Conservation (phyloP, 345 rosid genomes). For the Lepidium didymum region DNA sequence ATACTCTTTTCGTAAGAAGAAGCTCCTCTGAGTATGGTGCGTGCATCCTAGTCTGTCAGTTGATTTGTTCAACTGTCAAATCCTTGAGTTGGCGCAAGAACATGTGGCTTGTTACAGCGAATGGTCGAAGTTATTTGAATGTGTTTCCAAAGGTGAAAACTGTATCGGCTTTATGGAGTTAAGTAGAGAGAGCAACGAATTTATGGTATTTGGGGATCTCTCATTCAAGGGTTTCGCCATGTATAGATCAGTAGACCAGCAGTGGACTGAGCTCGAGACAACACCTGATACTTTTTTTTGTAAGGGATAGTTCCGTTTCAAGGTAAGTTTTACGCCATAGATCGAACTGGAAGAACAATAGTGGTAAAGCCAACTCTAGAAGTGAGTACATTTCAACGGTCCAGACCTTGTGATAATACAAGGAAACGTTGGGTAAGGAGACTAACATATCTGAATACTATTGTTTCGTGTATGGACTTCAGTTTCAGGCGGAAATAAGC, state of each 20-base stretch:
- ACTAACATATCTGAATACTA: neutral
- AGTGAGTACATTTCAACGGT: conserved; percentile 1
- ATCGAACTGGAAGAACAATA: neutral
- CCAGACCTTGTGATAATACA: conserved; percentile 1
- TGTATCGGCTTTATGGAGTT: neutral
- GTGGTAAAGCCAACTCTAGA: conserved; percentile 4
- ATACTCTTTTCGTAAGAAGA: neutral
- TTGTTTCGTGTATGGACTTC: neutral
- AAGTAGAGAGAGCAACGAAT: neutral
- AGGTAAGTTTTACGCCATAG: conserved; percentile 3
- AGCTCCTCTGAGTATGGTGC: neutral
- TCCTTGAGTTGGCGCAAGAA: conserved; percentile 9
- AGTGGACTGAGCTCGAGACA: conserved; percentile 13
- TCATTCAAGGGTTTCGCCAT: neutral
- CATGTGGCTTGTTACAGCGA: conserved; percentile 7
- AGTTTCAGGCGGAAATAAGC: no score
- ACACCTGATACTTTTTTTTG: neutral
- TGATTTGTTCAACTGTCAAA: conserved; percentile 10
- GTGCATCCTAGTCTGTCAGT: neutral
- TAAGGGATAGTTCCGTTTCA: neutral
- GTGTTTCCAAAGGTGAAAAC: neutral
- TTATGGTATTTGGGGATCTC: neutral
- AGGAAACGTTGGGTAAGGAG: conserved; percentile 18
- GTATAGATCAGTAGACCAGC: neutral
- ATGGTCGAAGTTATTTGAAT: neutral